Evolutionary conservation across 129 eudicot species (phyloP).

Genomic region (Solidago caesia): DNA sequence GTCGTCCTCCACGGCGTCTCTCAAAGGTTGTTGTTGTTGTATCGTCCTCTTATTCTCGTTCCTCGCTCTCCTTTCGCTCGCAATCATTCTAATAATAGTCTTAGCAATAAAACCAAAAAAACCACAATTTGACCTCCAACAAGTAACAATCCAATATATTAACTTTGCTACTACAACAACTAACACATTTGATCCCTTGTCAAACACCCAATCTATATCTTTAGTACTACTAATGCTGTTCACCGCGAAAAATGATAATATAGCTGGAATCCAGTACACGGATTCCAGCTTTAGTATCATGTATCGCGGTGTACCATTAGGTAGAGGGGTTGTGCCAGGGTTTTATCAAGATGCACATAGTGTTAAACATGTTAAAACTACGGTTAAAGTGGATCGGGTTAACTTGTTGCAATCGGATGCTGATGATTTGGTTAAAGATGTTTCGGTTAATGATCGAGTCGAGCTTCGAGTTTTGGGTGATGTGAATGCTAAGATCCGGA

Average conservation of each 20-base stretch:
- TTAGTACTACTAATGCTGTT: conserved; percentile 53
- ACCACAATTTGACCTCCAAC: conserved; percentile 82
- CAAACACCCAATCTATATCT: conserved; percentile 49
- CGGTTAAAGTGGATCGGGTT: conserved; percentile 64
- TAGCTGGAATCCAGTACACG: conserved; percentile 75
- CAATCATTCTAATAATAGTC: conserved; percentile 69
- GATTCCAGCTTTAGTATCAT: conserved; percentile 70
- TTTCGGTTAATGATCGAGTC: conserved; percentile 75
- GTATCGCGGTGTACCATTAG: conserved; percentile 90
- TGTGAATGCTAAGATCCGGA: conserved; percentile 91
- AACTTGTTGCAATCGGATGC: conserved; percentile 74
- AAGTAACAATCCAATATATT: conserved; percentile 62
- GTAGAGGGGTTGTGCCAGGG: conserved; percentile 62
- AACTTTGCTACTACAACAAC: conserved; percentile 36
- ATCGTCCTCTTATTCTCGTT: conserved; percentile 88
- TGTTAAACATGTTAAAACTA: conserved; percentile 41
- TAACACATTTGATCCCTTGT: conserved; percentile 29
- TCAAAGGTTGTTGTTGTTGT: conserved; percentile 97
- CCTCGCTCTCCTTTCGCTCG: conserved; percentile 72
- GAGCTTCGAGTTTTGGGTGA: conserved; percentile 82
- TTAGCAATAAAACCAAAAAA: conserved; percentile 81
- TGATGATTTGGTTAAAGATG: conserved; percentile 61
- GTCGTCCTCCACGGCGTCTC: conserved; percentile 65
- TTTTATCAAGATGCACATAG: conserved; percentile 82
- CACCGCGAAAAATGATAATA: conserved; percentile 66